Conservation (phyloP, 192 early-diverging fungal species). For the Coemansia sp. region DNA sequence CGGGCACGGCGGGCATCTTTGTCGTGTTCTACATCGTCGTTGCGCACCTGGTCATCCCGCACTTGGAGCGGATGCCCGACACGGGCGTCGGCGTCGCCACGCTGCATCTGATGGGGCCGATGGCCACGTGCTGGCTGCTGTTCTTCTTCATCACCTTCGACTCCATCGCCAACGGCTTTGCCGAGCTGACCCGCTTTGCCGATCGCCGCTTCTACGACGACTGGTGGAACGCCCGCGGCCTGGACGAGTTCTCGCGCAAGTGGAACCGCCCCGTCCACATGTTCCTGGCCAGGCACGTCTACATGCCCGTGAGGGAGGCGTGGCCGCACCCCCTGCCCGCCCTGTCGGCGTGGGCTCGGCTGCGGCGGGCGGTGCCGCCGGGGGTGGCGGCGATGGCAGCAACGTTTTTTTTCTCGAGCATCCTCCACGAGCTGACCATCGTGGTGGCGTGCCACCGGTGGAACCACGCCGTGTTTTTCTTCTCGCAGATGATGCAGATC, state of each 20-base stretch:
- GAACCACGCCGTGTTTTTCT: conserved; percentile 51
- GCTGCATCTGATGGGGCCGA: conserved; percentile 76
- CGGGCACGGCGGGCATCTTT: conserved; percentile 77
- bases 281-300: conserved; percentile 88
- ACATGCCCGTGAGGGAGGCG: conserved; percentile 73
- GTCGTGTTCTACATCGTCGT: conserved; percentile 80
- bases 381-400: conserved; percentile 46
- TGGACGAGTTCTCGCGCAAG: conserved; percentile 92
- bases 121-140: conserved; percentile 87
- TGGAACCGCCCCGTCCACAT: conserved; percentile 98
- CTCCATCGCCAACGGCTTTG: conserved; percentile 94
- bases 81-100: conserved; percentile 61
- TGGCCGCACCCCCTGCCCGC: conserved; percentile 8
- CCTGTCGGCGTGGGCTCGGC: background rate
- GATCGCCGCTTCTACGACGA: conserved; percentile 98
- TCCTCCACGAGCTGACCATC: conserved; percentile 45
- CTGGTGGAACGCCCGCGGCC: conserved; percentile 91
- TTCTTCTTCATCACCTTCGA: conserved; percentile 97
- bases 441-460: conserved; percentile 41
- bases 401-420: conserved; percentile 53
- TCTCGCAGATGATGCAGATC: conserved; percentile 65
- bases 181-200: conserved; percentile 90
- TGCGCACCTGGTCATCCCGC: conserved; percentile 84
- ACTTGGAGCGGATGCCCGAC: conserved; percentile 63
- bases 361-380: conserved; percentile 29